phyloP scores from a whole-genome alignment of 345 rosid species.

The Melaleuca quinquenervia region DNA sequence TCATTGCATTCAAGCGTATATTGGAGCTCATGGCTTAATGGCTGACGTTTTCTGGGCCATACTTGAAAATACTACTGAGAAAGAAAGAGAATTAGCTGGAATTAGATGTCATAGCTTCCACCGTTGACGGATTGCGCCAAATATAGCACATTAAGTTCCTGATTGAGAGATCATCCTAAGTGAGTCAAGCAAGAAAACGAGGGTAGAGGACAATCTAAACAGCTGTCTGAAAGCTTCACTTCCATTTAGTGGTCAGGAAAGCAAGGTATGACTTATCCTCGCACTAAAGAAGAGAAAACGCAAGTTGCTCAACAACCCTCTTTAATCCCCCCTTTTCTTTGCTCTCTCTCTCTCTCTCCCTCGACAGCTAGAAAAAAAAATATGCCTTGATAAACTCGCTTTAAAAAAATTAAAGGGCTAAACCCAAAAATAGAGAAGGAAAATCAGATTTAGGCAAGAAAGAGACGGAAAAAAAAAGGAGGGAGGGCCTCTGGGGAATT shows the following conservation, averaged over 20 bases:
- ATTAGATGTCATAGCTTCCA: not conserved
- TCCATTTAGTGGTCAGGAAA: not conserved
- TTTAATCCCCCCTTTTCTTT: not conserved
- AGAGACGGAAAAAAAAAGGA: not conserved
- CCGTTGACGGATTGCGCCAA: not conserved
- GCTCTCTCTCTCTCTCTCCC: not conserved
- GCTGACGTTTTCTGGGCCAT: not conserved
- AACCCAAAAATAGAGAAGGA: not conserved
- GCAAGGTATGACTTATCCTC: not conserved
- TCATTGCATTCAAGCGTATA: not conserved
- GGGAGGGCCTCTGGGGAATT: not conserved
- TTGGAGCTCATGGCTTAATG: not conserved
- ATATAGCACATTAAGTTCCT: not conserved
- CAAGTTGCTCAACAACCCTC: not conserved
- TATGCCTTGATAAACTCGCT: too few relatives aligned
- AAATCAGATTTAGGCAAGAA: not conserved
- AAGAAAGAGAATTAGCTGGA: not conserved
- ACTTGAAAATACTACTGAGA: not conserved
- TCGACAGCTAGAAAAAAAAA: not conserved
- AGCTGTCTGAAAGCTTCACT: not conserved
- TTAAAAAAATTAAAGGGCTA: not conserved
- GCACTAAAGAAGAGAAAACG: not conserved
- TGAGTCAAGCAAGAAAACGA: not conserved
- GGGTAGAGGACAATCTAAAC: not conserved
- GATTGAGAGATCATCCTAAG: not conserved